Conservation (phyloP, 305 asterid species). For the Withania somnifera region DNA sequence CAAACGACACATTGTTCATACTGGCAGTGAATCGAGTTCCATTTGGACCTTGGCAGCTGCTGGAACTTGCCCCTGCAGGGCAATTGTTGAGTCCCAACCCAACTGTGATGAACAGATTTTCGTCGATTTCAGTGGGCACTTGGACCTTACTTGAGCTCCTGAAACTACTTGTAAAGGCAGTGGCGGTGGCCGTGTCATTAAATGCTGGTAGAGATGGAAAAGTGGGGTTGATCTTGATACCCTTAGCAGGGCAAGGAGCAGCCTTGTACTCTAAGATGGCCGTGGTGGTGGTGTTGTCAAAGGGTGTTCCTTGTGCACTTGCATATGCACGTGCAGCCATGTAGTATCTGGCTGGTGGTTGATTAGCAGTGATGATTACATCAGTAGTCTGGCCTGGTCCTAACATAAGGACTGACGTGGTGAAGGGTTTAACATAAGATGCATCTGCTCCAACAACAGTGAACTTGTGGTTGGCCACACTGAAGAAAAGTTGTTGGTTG, state of each 20-base stretch:
- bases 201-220: conserved; percentile 54
- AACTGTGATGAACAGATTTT: conserved; percentile 50
- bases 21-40: conserved; percentile 76
- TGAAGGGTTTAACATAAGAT: conserved; percentile 65
- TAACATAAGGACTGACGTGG: conserved; percentile 66
- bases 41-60: conserved; percentile 74
- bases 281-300: conserved; percentile 80
- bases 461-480: conserved; percentile 58
- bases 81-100: conserved; percentile 68
- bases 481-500: conserved; percentile 75
- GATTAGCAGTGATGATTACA: conserved; percentile 53
- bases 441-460: conserved; percentile 82
- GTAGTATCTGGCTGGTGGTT: conserved; percentile 52
- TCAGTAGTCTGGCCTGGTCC: conserved; percentile 92
- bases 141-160: conserved; percentile 35
- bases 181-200: conserved; percentile 62
- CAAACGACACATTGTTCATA: conserved; percentile 69
- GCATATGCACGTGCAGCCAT: conserved; percentile 75
- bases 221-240: conserved; percentile 28
- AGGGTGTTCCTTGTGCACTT: conserved; percentile 69
- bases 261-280: conserved; percentile 64
- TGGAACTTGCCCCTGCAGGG: conserved; percentile 34
- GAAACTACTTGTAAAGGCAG: conserved; percentile 56
- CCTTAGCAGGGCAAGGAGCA: conserved; percentile 21
- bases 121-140: conserved; percentile 60